Evolutionary conservation across 441 rosid species (phyloP), one percentile per base, ranked within the genome.

Genomic region (Adansonia grandidieri): DNA sequence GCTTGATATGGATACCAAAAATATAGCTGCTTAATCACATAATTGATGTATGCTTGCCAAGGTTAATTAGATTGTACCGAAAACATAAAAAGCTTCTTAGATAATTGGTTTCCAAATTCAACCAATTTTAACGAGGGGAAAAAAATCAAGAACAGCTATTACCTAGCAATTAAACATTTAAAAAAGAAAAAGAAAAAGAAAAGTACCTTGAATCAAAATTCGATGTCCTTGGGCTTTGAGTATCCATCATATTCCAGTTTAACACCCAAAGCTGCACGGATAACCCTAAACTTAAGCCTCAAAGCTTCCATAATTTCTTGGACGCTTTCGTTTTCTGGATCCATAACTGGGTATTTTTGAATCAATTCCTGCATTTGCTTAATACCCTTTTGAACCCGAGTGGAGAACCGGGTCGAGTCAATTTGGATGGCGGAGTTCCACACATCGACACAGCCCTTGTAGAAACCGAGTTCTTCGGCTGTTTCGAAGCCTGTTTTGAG

Each of bases 401-500:
- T 28, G n/a, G 96, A 90, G 84, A 89, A 90, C 32, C 78, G 85
- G 42, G 61, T 70, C 3, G 92, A 89, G 6, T 86, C 87, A 13
- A 86, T 77, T 73, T 81, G 85, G 77, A 91, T 82, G 1, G 77
- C 89, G 7, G 95, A 87, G 77, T 80, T 89, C 94, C 96, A 93
- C 19, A 93, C 80, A 56, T 83, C 88, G 65, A 88, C 87, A 78
- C 97, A 95, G 58, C 98, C 97, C 48, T 81, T 79, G 86, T 93
- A 95, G 86, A 95, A 95, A 2, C 96, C 97, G 13, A 93, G 81
- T 45, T 93, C 92, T 86, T 95, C 95, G 20, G 97, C 96, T 20
- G 85, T 82, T 61, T 90, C 95, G 84, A 92, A 93, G 17, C 99
- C 79, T 5, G 64, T 66, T 76, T 67, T 54, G 40, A 76, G 79